Evolutionary conservation across 345 rosid genomes (phyloP).

Genomic region (Hirschfeldia incana): DNA sequence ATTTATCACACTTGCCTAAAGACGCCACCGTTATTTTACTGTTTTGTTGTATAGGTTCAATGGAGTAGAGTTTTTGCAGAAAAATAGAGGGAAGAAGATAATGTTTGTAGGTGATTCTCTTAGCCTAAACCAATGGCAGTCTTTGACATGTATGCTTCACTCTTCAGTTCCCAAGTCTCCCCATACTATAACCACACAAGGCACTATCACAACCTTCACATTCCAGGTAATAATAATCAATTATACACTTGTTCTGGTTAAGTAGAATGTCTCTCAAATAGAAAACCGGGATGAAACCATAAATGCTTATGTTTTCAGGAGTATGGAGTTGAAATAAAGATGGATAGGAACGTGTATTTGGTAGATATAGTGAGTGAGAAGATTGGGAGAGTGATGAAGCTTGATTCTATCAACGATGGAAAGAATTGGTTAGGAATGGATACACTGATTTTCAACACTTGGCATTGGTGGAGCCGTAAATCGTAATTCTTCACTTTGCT

Average conservation of each 20-base stretch:
- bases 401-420: constrained; percentile 70
- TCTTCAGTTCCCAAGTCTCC: constrained; percentile 50
- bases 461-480: constrained; percentile 94
- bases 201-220: constrained; percentile 49
- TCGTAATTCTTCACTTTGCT: constrained; percentile 41
- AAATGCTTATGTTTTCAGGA: constrained; percentile 47
- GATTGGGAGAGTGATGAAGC: constrained; percentile 65
- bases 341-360: constrained; percentile 61
- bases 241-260: neutral
- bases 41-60: constrained; percentile 48
- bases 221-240: constrained; percentile 39
- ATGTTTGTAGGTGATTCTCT: constrained; percentile 85
- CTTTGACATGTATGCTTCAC: constrained; percentile 74
- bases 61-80: constrained; percentile 54
- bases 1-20: constrained; percentile 22
- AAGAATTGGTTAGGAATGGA: constrained; percentile 65
- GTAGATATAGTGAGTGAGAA: constrained; percentile 62
- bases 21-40: neutral
- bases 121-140: constrained; percentile 79
- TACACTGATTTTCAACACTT: constrained; percentile 77
- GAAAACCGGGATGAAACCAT: neutral
- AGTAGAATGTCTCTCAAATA: neutral
- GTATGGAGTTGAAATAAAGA: constrained; percentile 52
- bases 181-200: constrained; percentile 43
- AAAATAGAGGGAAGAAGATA: constrained; percentile 59